A percentile compares a stretch with the other conserved stretches of the same genome.
These are phyloP conservation scores for Selaginella tamariscina DNA, from an alignment of 75 land plant genomes.

Conservation along the genomic window DNA sequence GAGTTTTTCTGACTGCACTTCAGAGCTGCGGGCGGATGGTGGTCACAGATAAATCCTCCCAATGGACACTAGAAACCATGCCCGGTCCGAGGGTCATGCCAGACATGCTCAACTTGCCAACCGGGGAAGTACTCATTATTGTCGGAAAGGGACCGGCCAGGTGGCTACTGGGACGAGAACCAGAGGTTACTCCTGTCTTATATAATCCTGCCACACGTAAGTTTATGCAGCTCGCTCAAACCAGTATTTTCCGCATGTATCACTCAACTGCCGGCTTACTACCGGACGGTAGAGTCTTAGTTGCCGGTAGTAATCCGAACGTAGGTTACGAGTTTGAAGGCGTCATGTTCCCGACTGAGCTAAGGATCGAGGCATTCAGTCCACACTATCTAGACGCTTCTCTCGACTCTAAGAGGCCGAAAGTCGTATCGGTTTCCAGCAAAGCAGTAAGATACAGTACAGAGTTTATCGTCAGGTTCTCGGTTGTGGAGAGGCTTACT, in stretches of 20 bases:
- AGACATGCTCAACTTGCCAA: constrained; percentile 62
- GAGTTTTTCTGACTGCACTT: not conserved
- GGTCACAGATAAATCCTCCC: constrained; percentile 22
- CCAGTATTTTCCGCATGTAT: constrained; percentile 39
- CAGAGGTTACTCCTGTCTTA: constrained; percentile 33
- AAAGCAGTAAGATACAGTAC: constrained; percentile 21
- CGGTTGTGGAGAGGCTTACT: not conserved
- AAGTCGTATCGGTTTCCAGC: constrained; percentile 27
- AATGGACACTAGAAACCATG: constrained; percentile 58
- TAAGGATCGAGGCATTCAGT: constrained; percentile 36
- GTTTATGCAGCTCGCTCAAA: constrained; percentile 20
- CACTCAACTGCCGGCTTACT: constrained; percentile 46
- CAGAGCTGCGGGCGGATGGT: constrained; percentile 19
- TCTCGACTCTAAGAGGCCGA: constrained; percentile 26
- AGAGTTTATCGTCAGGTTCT: constrained; percentile 16
- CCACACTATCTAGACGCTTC: constrained; percentile 25
- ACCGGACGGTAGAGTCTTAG: constrained; percentile 40
- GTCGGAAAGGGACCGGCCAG: constrained; percentile 60
- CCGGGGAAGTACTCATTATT: constrained; percentile 52
- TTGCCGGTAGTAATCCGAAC: constrained; percentile 51
- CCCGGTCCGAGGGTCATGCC: constrained; percentile 56
- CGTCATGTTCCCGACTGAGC: constrained; percentile 46
- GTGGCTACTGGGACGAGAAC: constrained; percentile 33
- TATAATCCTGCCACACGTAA: constrained; percentile 18
- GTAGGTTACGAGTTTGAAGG: constrained; percentile 28